Evolutionary conservation across 2,329 filamentous ascomycete species (phyloP).

Genomic region (Phaeosphaeria sp.): DNA sequence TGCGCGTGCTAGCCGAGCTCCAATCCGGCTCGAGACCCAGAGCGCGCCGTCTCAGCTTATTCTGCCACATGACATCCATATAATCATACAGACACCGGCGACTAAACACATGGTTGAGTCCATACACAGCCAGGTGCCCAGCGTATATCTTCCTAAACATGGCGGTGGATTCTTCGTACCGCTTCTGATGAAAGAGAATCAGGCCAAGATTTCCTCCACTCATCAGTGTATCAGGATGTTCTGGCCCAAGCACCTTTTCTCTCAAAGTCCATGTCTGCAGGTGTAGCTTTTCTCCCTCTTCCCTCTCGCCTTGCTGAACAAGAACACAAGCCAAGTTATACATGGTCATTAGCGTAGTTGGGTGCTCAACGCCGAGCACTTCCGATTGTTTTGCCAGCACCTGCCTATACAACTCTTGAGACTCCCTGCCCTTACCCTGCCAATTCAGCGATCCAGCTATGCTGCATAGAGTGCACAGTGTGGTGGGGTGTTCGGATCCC

Average conservation of each 20-base stretch:
- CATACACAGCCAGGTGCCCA: neutral
- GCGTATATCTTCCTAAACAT: neutral
- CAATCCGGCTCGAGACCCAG: neutral
- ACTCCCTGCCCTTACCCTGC: too few species aligned
- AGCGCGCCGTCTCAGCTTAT: neutral
- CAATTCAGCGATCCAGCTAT: too few species aligned
- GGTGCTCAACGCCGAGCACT: neutral
- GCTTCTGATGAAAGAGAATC: neutral
- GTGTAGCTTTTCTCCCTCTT: neutral
- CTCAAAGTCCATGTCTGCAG: neutral
- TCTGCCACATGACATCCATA: too few species aligned
- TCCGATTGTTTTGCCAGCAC: neutral
- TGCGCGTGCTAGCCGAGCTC: neutral
- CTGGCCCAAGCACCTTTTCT: neutral
- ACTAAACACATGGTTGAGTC: neutral
- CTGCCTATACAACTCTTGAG: neutral
- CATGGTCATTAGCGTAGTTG: neutral
- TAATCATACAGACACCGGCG: too few species aligned
- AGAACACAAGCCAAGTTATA: neutral
- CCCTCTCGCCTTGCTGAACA: neutral
- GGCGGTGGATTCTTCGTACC: neutral
- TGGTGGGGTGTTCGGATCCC: too few species aligned
- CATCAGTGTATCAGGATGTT: neutral
- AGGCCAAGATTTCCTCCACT: neutral
- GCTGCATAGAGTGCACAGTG: too few species aligned